phyloP scores from a whole-genome alignment of 768 basidiomycete species.

The Fistulinella prunicolor region DNA sequence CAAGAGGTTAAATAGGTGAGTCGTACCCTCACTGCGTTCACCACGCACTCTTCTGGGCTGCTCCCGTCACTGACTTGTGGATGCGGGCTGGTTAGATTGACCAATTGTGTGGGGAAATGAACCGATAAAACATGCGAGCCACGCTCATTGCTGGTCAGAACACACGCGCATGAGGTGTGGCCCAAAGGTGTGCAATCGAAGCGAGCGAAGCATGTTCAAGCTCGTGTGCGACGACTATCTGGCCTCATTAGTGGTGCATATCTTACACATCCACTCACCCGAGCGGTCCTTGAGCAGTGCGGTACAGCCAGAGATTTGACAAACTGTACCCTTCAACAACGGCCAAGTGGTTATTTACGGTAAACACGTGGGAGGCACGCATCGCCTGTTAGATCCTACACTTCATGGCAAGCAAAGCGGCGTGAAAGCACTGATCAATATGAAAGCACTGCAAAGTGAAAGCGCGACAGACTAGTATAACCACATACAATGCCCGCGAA shows the following conservation, averaged over 20 bases:
- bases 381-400: constrained; percentile 19
- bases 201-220: constrained; percentile 4
- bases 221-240: constrained; percentile 6
- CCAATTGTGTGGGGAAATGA: constrained; percentile 24
- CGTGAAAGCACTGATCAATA: constrained; percentile 28
- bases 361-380: constrained; percentile 28
- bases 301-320: constrained; percentile 11
- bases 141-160: constrained; percentile 22
- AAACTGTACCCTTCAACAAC: background rate
- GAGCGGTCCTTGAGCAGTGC: constrained; percentile 10
- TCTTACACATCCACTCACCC: constrained; percentile 17
- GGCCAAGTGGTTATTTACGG: background rate
- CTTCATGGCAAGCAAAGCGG: constrained; percentile 22
- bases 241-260: constrained; percentile 7
- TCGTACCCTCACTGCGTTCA: constrained; percentile 42
- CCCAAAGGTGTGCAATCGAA: constrained; percentile 17
- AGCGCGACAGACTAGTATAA: constrained; percentile 19
- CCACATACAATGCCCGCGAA: constrained; percentile 28
- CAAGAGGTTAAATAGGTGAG: constrained; percentile 29
- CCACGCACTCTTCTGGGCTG: constrained; percentile 37
- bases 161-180: constrained; percentile 30
- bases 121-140: constrained; percentile 23
- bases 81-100: constrained; percentile 28
- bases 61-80: constrained; percentile 30
- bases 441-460: constrained; percentile 35